Conservation (phyloP, 169 alveolate genomes). For the Amoebophrya sp. region DNA sequence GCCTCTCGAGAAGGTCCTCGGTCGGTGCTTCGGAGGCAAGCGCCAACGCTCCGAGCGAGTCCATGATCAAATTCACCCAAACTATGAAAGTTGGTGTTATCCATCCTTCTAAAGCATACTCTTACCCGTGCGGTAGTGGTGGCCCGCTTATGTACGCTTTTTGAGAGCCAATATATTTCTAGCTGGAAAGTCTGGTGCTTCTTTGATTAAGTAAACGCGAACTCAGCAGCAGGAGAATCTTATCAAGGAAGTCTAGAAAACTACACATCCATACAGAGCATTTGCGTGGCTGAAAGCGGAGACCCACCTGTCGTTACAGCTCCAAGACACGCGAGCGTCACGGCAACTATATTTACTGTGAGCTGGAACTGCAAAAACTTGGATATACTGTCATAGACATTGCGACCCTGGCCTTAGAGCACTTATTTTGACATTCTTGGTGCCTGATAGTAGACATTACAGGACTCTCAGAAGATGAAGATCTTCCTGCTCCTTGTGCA, state of each 20-base stretch:
- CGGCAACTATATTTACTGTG: constrained; percentile 76
- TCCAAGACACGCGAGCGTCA: constrained; percentile 64
- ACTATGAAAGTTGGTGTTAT: neutral
- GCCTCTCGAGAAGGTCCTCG: constrained; percentile 64
- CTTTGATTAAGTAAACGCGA: neutral
- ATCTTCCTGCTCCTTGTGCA: too few relatives aligned
- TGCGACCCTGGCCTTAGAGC: too few relatives aligned
- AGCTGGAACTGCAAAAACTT: constrained; percentile 76
- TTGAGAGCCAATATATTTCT: too few relatives aligned
- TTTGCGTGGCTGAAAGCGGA: constrained; percentile 59
- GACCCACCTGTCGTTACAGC: constrained; percentile 50
- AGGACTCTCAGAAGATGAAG: too few relatives aligned
- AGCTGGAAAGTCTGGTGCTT: neutral
- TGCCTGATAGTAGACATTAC: too few relatives aligned
- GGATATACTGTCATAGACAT: constrained; percentile 71
- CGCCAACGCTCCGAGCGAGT: constrained; percentile 77
- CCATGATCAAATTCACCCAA: constrained; percentile 77
- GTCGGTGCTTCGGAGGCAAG: constrained; percentile 83
- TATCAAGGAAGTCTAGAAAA: too few relatives aligned
- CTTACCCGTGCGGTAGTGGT: too few relatives aligned
- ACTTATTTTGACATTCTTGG: too few relatives aligned
- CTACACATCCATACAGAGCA: constrained; percentile 57
- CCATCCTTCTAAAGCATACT: too few relatives aligned
- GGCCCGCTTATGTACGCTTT: too few relatives aligned
- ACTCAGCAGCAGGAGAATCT: constrained; percentile 47